Percentiles rank a stretch among this genome's conserved stretches.
Conservation (phyloP, 352 stramenopile genomes). For the Elongisporangium undulatum region DNA sequence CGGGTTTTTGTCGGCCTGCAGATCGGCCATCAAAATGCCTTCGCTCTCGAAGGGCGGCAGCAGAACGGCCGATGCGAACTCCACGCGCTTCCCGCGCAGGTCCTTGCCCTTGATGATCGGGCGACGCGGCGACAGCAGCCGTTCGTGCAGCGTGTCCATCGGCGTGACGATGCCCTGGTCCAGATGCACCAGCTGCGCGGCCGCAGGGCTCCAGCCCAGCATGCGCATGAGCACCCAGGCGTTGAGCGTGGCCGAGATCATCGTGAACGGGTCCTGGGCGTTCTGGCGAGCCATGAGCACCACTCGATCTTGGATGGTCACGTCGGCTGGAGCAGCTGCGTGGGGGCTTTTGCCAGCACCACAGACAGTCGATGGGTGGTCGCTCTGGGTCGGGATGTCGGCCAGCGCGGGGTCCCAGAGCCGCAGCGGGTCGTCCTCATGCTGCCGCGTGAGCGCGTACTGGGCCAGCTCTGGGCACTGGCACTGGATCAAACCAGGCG, state of each 20-base stretch:
- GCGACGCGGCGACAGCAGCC: slow-evolving; percentile 8
- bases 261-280: slow-evolving; percentile 32
- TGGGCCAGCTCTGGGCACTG: too few species aligned
- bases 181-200: slow-evolving; percentile 21
- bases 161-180: slow-evolving; percentile 16
- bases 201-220: slow-evolving; percentile 8
- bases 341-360: too few species aligned
- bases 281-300: slow-evolving; percentile 18
- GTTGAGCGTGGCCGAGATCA: slow-evolving; percentile 22
- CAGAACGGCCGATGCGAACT: slow-evolving; percentile 15
- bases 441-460: too few species aligned
- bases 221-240: slow-evolving; percentile 17
- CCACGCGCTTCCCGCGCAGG: slow-evolving; percentile 3
- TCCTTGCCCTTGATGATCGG: slow-evolving; percentile 4
- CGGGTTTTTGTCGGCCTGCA: slow-evolving; percentile 20
- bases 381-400: too few species aligned
- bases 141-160: slow-evolving; percentile 14
- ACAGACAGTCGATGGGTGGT: too few species aligned
- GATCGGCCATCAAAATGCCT: slow-evolving; percentile 18
- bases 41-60: slow-evolving; percentile 13
- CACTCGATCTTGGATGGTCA: too few species aligned
- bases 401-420: too few species aligned
- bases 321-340: too few species aligned
- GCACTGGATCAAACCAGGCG: slow-evolving; percentile 18
- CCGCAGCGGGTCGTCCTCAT: too few species aligned